phyloP scores from a whole-genome alignment of 345 rosid species.

The Litchi chinensis region DNA sequence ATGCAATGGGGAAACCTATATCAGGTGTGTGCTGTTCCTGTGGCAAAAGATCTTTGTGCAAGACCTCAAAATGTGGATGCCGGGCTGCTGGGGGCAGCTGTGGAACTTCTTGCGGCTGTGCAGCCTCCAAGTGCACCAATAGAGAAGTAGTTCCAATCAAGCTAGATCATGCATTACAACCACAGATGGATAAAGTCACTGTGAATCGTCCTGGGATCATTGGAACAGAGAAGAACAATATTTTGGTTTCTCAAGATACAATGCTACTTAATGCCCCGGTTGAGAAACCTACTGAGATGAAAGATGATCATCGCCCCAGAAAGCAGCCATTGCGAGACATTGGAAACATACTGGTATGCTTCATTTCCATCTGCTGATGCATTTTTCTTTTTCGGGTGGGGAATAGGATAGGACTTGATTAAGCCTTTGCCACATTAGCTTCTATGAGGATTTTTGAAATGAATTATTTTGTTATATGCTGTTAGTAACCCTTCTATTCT shows the following conservation, averaged over 20 bases:
- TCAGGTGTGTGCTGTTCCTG: slow-evolving; percentile 73
- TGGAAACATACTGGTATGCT: slow-evolving; percentile 63
- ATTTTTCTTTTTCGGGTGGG: background rate
- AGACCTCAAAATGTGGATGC: slow-evolving; percentile 78
- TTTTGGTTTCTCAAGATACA: slow-evolving; percentile 37
- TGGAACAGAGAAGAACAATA: slow-evolving; percentile 30
- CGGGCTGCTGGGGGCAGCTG: slow-evolving; percentile 64
- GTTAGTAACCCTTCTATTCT: background rate
- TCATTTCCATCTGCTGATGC: background rate
- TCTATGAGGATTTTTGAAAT: background rate
- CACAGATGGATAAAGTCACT: slow-evolving; percentile 16
- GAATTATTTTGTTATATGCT: background rate
- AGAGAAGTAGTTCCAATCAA: slow-evolving; percentile 36
- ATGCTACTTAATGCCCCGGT: slow-evolving; percentile 30
- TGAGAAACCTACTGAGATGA: slow-evolving; percentile 34
- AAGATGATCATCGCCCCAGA: slow-evolving; percentile 39
- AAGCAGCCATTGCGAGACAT: slow-evolving; percentile 79
- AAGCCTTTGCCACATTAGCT: background rate
- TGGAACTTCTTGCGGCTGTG: slow-evolving; percentile 72
- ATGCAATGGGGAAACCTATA: slow-evolving; percentile 28
- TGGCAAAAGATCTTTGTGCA: slow-evolving; percentile 71
- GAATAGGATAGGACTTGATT: background rate
- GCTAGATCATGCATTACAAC: slow-evolving; percentile 14
- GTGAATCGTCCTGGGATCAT: slow-evolving; percentile 15
- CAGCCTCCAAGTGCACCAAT: slow-evolving; percentile 65